Evolutionary conservation across 2,329 filamentous ascomycete genomes (phyloP).

Genomic region (Curvularia eragrostidis): DNA sequence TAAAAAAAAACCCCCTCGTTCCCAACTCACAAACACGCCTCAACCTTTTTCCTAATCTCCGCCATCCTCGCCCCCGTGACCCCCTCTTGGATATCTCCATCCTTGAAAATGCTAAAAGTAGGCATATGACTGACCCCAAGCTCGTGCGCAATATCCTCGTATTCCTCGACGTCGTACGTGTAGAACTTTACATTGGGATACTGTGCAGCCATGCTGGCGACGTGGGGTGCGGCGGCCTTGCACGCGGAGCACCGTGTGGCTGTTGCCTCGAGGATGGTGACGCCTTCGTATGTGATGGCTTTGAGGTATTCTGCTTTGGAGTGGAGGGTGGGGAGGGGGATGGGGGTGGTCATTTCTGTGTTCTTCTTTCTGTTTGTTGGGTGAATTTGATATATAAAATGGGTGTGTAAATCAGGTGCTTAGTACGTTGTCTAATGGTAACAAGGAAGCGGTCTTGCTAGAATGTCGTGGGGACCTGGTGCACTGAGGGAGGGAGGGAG

Average conservation of each 20-base stretch:
- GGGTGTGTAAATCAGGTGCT: too few relatives aligned
- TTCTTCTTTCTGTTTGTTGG: too few relatives aligned
- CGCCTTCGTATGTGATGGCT: constrained; percentile 40
- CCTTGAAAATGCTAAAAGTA: constrained; percentile 39
- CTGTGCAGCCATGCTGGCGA: constrained; percentile 33
- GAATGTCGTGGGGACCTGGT: too few relatives aligned
- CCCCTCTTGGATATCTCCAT: constrained; percentile 38
- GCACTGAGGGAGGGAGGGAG: too few relatives aligned
- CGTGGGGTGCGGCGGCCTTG: constrained; percentile 37
- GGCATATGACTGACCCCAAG: constrained; percentile 38
- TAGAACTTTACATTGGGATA: constrained; percentile 38
- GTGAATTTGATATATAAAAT: too few relatives aligned
- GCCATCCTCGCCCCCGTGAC: constrained; percentile 30
- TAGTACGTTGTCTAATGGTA: too few relatives aligned
- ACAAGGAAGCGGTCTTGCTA: too few relatives aligned
- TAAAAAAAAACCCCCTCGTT: too few relatives aligned
- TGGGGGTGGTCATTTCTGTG: neutral
- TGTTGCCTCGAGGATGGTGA: constrained; percentile 42
- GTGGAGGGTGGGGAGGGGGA: constrained; percentile 29
- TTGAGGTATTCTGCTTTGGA: constrained; percentile 38
- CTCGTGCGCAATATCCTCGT: constrained; percentile 41
- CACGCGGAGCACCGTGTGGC: constrained; percentile 41
- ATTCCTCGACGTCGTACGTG: constrained; percentile 41
- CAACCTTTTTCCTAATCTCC: constrained; percentile 35
- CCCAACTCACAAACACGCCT: constrained; percentile 26